A percentile compares a stretch with the other conserved stretches of the same genome.
Evolutionary conservation across 83 land plant genomes (phyloP).

Genomic region (Picea engelmannii): DNA sequence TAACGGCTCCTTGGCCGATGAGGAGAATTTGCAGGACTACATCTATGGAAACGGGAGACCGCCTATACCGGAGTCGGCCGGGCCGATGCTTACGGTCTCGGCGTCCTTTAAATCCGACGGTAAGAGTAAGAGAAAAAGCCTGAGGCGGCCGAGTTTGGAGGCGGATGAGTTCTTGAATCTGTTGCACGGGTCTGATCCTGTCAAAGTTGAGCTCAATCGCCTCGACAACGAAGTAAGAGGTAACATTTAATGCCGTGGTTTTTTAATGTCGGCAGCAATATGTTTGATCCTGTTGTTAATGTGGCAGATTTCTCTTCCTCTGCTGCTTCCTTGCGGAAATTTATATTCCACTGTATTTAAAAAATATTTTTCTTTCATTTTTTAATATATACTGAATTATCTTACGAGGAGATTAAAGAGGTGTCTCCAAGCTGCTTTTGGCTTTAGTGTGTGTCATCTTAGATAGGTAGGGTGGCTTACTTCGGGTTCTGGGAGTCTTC

Average conservation of each 20-base stretch:
- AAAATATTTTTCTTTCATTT: no score
- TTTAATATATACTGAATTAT: neutral
- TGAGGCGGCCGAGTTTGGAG: slow-evolving; percentile 35
- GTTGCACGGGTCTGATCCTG: slow-evolving; percentile 66
- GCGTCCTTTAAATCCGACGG: slow-evolving; percentile 38
- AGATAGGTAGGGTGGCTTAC: no score
- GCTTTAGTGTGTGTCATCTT: no score
- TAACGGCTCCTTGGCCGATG: slow-evolving; percentile 1
- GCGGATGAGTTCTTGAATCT: slow-evolving; percentile 63
- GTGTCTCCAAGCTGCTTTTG: no score
- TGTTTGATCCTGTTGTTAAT: neutral
- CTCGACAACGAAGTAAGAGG: neutral
- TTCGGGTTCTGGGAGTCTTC: neutral
- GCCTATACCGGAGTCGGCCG: slow-evolving; percentile 7
- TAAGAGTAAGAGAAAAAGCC: slow-evolving; percentile 15
- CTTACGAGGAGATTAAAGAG: no score
- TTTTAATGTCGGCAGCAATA: neutral
- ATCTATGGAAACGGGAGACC: neutral
- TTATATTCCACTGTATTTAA: no score
- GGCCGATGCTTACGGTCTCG: slow-evolving; percentile 18
- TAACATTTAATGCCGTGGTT: neutral
- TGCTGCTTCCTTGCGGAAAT: no score
- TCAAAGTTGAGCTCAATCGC: slow-evolving; percentile 1
- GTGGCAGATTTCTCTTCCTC: no score
- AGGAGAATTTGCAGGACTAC: slow-evolving; percentile 2